phyloP scores from a whole-genome alignment of 768 basidiomycete species.

The Phallus indusiatus region DNA sequence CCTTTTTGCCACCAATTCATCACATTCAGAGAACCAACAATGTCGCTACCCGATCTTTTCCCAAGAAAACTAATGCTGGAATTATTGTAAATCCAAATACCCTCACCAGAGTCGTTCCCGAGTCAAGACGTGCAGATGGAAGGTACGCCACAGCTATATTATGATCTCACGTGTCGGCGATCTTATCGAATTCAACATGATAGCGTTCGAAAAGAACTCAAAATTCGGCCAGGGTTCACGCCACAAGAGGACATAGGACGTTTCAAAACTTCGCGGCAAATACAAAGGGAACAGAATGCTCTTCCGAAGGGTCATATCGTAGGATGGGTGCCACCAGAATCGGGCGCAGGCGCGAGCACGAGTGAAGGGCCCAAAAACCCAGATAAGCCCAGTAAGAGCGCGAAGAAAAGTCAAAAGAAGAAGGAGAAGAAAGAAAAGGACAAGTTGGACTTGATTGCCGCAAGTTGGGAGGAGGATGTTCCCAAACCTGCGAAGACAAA shows the following conservation, averaged over 20 bases:
- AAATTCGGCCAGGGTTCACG: slow-evolving; percentile 87
- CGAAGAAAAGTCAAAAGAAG: slow-evolving; percentile 77
- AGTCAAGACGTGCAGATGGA: slow-evolving; percentile 75
- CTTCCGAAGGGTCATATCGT: slow-evolving; percentile 75
- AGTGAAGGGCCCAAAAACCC: slow-evolving; percentile 17
- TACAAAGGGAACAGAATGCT: slow-evolving; percentile 53
- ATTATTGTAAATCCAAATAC: slow-evolving; percentile 82
- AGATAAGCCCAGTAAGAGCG: slow-evolving; percentile 35
- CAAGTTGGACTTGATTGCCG: slow-evolving; percentile 49
- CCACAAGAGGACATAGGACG: slow-evolving; percentile 90
- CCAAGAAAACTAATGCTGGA: slow-evolving; percentile 61
- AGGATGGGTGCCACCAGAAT: slow-evolving; percentile 59
- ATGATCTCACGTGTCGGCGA: not conserved
- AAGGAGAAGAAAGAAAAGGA: slow-evolving; percentile 69
- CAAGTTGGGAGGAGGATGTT: slow-evolving; percentile 72
- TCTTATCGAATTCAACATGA: not conserved
- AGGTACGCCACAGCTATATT: slow-evolving; percentile 40
- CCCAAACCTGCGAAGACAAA: slow-evolving; percentile 33
- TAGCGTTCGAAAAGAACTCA: slow-evolving; percentile 81
- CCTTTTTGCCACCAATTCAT: not conserved
- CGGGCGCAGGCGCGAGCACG: slow-evolving; percentile 23
- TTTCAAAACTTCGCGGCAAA: slow-evolving; percentile 72
- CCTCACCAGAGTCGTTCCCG: slow-evolving; percentile 80
- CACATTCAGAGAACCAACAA: slow-evolving; percentile 19
- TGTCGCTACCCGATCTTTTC: slow-evolving; percentile 73